These are phyloP conservation scores for Thelonectria olida DNA, from an alignment of 2,329 filamentous ascomycete genomes.

Conservation along the genomic window DNA sequence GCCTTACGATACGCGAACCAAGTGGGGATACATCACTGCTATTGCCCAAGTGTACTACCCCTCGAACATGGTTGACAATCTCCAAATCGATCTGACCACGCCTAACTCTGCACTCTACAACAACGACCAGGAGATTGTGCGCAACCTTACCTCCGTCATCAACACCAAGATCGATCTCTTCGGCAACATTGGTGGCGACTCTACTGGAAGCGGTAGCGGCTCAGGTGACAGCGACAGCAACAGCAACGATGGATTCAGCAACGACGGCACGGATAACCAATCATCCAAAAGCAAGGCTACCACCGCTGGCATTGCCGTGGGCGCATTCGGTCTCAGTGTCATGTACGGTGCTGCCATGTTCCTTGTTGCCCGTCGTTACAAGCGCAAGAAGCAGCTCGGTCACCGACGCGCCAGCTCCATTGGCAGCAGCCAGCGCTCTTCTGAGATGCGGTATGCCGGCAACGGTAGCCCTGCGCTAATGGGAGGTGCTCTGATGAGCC, in stretches of 20 bases:
- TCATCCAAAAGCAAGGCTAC: slow-evolving; percentile 70
- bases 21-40: slow-evolving; percentile 83
- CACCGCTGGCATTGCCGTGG: slow-evolving; percentile 76
- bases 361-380: slow-evolving; percentile 88
- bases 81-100: slow-evolving; percentile 75
- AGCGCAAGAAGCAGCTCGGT: slow-evolving; percentile 80
- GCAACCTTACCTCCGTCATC: slow-evolving; percentile 80
- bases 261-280: slow-evolving; percentile 56
- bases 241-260: slow-evolving; percentile 53
- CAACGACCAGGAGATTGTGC: slow-evolving; percentile 71
- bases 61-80: slow-evolving; percentile 70
- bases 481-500: slow-evolving; percentile 72
- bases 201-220: slow-evolving; percentile 41
- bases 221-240: slow-evolving; percentile 48
- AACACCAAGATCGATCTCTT: slow-evolving; percentile 74
- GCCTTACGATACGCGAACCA: slow-evolving; percentile 76
- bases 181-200: slow-evolving; percentile 49
- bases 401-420: slow-evolving; percentile 83
- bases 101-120: slow-evolving; percentile 80
- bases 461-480: slow-evolving; percentile 69
- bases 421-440: slow-evolving; percentile 55
- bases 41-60: slow-evolving; percentile 77
- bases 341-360: slow-evolving; percentile 97
- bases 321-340: slow-evolving; percentile 79
- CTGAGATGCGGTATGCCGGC: slow-evolving; percentile 62